Evolutionary conservation across 345 rosid species (phyloP).

Genomic region (Physaria fendleri): DNA sequence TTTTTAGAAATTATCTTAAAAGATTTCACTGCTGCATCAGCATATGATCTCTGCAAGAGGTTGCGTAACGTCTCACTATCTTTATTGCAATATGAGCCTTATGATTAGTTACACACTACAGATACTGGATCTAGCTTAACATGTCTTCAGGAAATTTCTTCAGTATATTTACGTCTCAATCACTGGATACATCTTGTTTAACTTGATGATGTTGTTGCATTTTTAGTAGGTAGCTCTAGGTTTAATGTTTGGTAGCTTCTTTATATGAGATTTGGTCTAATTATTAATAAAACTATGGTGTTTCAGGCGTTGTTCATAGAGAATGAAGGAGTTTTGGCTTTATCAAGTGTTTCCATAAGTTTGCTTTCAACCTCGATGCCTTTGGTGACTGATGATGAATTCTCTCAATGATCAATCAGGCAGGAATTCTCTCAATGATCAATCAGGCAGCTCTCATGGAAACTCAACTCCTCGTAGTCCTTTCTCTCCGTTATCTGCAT

Average conservation of each 20-base stretch:
- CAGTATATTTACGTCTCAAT: background rate
- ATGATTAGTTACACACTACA: background rate
- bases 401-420: conserved; percentile 29
- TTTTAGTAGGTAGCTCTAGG: background rate
- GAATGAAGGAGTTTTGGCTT: conserved; percentile 27
- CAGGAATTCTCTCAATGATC: conserved; percentile 29
- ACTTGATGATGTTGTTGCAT: background rate
- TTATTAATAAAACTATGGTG: background rate
- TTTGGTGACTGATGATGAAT: conserved; percentile 26
- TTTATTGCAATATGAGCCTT: background rate
- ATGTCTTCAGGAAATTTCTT: background rate
- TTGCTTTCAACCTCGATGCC: conserved; percentile 4
- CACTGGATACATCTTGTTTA: background rate
- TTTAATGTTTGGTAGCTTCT: background rate
- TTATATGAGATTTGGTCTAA: background rate
- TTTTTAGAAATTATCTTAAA: background rate
- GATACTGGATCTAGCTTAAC: background rate
- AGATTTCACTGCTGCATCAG: conserved; percentile 6
- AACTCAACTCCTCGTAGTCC: conserved; percentile 22
- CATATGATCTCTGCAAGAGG: background rate
- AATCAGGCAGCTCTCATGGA: conserved; percentile 31
- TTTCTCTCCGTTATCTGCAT: conserved; percentile 31
- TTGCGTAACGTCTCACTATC: background rate
- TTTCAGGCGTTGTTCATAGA: conserved; percentile 28
- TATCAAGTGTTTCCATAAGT: conserved; percentile 26